phyloP scores from a whole-genome alignment of 805 yeast genomes.

The Saturnispora sekii region DNA sequence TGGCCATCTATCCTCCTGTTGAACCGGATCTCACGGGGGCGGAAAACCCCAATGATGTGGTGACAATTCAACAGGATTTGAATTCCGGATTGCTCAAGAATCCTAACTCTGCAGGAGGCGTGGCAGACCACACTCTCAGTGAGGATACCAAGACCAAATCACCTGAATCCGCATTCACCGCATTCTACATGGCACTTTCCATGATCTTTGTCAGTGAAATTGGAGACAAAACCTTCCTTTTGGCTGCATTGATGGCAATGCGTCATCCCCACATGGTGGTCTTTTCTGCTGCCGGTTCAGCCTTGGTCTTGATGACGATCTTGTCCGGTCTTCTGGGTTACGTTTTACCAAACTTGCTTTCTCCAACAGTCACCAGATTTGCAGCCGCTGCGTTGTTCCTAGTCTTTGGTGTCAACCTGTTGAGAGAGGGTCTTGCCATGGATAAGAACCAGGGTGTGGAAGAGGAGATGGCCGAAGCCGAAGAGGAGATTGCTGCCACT shows the following conservation, averaged over 20 bases:
- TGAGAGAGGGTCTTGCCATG: conserved; percentile 78
- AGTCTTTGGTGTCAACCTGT: conserved; percentile 68
- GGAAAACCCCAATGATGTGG: conserved; percentile 10
- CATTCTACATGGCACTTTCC: conserved; percentile 71
- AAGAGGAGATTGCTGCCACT: conserved; percentile 72
- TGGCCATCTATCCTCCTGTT: conserved; percentile 16
- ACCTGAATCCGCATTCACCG: conserved; percentile 10
- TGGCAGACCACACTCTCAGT: background rate
- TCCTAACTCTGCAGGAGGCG: background rate
- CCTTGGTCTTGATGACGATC: conserved; percentile 84
- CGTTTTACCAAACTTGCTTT: conserved; percentile 73
- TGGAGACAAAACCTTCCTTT: conserved; percentile 94
- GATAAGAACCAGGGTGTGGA: conserved; percentile 77
- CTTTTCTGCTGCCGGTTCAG: conserved; percentile 79
- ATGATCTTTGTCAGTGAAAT: conserved; percentile 95
- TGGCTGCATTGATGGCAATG: conserved; percentile 98
- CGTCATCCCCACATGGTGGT: conserved; percentile 74
- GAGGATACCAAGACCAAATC: background rate
- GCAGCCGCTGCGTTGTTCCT: conserved; percentile 75
- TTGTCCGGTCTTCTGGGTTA: conserved; percentile 89
- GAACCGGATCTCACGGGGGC: conserved; percentile 2
- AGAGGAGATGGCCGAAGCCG: conserved; percentile 94
- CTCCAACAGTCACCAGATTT: conserved; percentile 70
- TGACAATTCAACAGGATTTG: conserved; percentile 10
- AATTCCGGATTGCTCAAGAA: background rate